phyloP scores from a whole-genome alignment of 306 rosid genomes.

The Inga oerstediana region DNA sequence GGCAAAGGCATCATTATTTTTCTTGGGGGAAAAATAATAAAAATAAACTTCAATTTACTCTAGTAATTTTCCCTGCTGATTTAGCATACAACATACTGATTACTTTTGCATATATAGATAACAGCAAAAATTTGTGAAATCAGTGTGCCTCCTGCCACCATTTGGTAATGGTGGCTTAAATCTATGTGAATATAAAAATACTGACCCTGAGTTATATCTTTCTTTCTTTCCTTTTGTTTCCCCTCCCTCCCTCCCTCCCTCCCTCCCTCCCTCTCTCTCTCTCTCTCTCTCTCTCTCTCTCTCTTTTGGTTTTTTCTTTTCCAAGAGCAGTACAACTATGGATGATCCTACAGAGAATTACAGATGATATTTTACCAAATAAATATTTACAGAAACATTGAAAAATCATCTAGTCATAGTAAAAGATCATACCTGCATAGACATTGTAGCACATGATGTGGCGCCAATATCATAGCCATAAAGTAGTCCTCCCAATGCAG shows the following conservation, averaged over 20 bases:
- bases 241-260: too few relatives aligned
- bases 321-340: background rate
- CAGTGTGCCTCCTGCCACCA: background rate
- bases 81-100: background rate
- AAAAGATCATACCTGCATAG: conserved; percentile 47
- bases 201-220: background rate
- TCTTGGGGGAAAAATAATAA: background rate
- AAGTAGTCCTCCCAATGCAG: conserved; percentile 67
- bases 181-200: background rate
- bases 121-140: background rate
- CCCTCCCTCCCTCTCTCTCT: too few relatives aligned
- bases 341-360: background rate
- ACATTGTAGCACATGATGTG: conserved; percentile 70
- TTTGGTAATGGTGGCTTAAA: background rate
- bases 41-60: background rate
- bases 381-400: background rate
- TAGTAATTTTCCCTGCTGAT: background rate
- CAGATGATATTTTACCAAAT: background rate
- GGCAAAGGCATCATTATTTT: background rate
- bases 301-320: background rate
- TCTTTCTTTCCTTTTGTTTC: background rate
- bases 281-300: too few relatives aligned
- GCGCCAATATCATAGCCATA: conserved; percentile 77
- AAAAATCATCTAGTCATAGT: background rate
- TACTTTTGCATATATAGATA: background rate